Percentiles rank a stretch among this genome's conserved stretches.
phyloP scores from a whole-genome alignment of 148 eudicot species.

The Dysphania ambrosioides region DNA sequence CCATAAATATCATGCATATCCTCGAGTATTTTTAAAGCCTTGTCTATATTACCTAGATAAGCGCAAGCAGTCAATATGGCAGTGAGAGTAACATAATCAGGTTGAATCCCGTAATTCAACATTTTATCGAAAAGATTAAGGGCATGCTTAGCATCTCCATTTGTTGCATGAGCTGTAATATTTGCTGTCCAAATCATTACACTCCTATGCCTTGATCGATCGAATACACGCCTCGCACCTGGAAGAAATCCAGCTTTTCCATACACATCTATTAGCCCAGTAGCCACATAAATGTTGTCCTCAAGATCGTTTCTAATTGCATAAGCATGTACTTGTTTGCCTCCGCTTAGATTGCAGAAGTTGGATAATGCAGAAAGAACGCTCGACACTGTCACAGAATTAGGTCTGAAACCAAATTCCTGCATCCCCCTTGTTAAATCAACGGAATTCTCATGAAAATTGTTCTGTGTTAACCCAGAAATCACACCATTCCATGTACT shows the following conservation, averaged over 20 bases:
- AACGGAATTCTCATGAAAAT: conserved; percentile 33
- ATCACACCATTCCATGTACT: conserved; percentile 66
- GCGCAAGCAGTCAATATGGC: conserved; percentile 60
- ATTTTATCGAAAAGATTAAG: conserved; percentile 42
- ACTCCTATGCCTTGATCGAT: conserved; percentile 43
- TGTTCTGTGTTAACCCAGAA: conserved; percentile 55
- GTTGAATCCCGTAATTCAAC: conserved; percentile 40
- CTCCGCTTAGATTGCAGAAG: conserved; percentile 43
- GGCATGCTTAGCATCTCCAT: conserved; percentile 48
- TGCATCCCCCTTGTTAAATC: conserved; percentile 50
- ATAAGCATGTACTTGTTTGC: conserved; percentile 58
- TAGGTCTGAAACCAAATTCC: conserved; percentile 38
- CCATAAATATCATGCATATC: conserved; percentile 38
- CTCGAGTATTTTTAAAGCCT: too few relatives aligned
- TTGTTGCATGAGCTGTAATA: conserved; percentile 55
- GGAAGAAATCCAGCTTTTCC: conserved; percentile 54
- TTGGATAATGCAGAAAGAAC: conserved; percentile 51
- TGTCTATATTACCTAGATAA: too few relatives aligned
- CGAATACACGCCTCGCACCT: conserved; percentile 45
- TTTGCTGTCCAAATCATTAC: conserved; percentile 70
- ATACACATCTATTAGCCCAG: conserved; percentile 54
- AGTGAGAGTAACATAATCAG: conserved; percentile 61
- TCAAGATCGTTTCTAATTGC: conserved; percentile 44
- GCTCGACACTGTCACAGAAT: conserved; percentile 57
- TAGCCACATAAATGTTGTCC: conserved; percentile 44